Base-by-base conservation (phyloP, 495 filamentous ascomycete genomes). In the Hypoxylon fuscum region DNA sequence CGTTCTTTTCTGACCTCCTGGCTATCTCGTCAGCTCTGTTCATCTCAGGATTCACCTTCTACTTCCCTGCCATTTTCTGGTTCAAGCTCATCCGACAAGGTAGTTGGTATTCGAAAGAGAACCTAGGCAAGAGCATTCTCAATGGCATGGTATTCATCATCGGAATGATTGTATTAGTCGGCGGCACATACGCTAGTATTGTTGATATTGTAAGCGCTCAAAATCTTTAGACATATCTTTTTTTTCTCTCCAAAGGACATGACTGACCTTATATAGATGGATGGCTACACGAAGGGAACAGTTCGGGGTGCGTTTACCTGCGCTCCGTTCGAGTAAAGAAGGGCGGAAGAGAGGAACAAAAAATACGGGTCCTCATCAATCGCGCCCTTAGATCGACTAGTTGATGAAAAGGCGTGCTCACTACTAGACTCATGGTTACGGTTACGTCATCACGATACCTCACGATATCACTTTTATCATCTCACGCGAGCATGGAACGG, bases 1-100 rank as follows among this genome's bases (percentile, higher is more conserved):
- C 90, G 0, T 84, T 89, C 64, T 92, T 92, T 75, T 86, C 81
- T 64, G 80, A 85, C 47, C 70, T 92, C 48, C 74, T 92, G 15
- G 81, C 80, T 18, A 79, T 86, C 54, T 77, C 85, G 32, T 86
- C 86, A 12, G 79, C 86, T 3, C 70, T 90, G 31, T 87, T 90
- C 54, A 76, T 86, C 51, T 83, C 79, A 22, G 85, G 84, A 57
- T 89, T 88, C 69, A 85, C 82, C 42, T 88, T 87, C 62, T 85
- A 86, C 69, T 80, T 88, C 66, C 85, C 86, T 0, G 83, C 84
- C 29, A 69, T 83, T 18, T 85, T 88, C 76, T 89, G 86, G 85
- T 86, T 87, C 74, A 77, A 77, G 74, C 77, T 86, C 51, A 83
- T 88, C 73, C 81, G 78, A 72, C 74, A 81, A 56, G 86, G 82